These are phyloP conservation scores for Bertia moriformis DNA, from an alignment of 2,329 filamentous ascomycete genomes.

Conservation along the genomic window DNA sequence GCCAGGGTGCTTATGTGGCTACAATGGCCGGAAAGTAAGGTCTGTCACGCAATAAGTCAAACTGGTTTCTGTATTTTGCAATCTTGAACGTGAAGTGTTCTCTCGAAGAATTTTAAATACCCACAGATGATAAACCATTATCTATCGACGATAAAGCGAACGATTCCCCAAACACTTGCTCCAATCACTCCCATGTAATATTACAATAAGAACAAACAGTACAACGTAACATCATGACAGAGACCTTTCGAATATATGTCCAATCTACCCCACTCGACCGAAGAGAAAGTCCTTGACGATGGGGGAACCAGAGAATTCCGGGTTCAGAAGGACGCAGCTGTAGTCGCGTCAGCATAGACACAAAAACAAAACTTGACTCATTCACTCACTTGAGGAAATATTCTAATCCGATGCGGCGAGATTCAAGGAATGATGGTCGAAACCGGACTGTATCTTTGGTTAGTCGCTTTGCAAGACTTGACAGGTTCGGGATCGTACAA, in stretches of 20 bases:
- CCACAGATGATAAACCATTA: too few species aligned
- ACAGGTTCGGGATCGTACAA: not conserved
- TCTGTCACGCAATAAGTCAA: too few species aligned
- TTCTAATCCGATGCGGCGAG: not conserved
- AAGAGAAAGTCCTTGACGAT: conserved; percentile 1
- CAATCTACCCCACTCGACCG: not conserved
- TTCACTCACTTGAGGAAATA: not conserved
- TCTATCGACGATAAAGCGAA: too few species aligned
- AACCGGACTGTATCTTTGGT: not conserved
- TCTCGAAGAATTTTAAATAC: too few species aligned
- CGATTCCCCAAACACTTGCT: too few species aligned
- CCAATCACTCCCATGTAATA: too few species aligned
- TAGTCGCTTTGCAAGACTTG: not conserved
- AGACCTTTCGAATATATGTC: too few species aligned
- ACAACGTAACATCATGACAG: too few species aligned
- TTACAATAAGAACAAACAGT: too few species aligned
- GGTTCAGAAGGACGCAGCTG: conserved; percentile 1
- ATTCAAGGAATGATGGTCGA: not conserved
- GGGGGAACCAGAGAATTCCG: not conserved
- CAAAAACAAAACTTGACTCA: not conserved
- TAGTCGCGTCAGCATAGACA: not conserved
- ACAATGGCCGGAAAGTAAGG: not conserved
- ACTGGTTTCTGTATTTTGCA: too few species aligned
- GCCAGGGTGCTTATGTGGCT: not conserved
- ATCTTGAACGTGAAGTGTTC: too few species aligned